These are phyloP conservation scores for Pythium dissimile DNA, from an alignment of 352 stramenopile species.

Conservation along the genomic window DNA sequence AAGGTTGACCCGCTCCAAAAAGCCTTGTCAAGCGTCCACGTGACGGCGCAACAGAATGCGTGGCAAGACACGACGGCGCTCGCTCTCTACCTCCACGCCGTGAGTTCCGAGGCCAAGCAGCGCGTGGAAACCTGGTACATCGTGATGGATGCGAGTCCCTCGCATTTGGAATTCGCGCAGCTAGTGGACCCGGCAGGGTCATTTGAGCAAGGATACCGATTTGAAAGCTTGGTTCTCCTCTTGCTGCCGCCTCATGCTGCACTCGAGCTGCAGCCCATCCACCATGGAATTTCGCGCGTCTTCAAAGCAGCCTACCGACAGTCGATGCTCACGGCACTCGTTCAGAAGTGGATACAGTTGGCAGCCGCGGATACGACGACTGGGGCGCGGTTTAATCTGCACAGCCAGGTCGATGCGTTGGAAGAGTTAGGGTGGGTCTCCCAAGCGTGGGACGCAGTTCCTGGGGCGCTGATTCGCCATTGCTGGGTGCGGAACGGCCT, in stretches of 20 bases:
- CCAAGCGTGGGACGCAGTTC: constrained; percentile 19
- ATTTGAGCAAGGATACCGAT: constrained; percentile 55
- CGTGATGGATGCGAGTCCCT: constrained; percentile 59
- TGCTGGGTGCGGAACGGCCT: constrained; percentile 26
- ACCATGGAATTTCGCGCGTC: constrained; percentile 46
- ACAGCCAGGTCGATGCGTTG: not conserved
- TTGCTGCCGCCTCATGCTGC: constrained; percentile 49
- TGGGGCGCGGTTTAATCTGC: constrained; percentile 5
- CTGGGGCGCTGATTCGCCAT: constrained; percentile 21
- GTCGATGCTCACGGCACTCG: constrained; percentile 48
- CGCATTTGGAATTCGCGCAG: constrained; percentile 60
- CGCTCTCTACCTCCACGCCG: constrained; percentile 48
- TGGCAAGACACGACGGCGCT: constrained; percentile 55
- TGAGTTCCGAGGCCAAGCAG: constrained; percentile 53
- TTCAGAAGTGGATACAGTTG: constrained; percentile 26
- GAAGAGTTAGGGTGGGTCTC: constrained; percentile 13
- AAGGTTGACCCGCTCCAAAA: constrained; percentile 15
- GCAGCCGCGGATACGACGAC: constrained; percentile 7
- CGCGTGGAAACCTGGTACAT: constrained; percentile 70
- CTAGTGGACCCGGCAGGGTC: constrained; percentile 54
- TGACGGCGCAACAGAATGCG: constrained; percentile 12
- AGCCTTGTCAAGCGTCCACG: constrained; percentile 2
- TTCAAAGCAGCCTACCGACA: constrained; percentile 65
- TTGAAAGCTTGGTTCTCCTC: constrained; percentile 62
- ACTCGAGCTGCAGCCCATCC: constrained; percentile 43